Percentiles rank a stretch among this genome's conserved stretches.
Conservation (phyloP, 805 yeast species). For the Candida loeiensis region DNA sequence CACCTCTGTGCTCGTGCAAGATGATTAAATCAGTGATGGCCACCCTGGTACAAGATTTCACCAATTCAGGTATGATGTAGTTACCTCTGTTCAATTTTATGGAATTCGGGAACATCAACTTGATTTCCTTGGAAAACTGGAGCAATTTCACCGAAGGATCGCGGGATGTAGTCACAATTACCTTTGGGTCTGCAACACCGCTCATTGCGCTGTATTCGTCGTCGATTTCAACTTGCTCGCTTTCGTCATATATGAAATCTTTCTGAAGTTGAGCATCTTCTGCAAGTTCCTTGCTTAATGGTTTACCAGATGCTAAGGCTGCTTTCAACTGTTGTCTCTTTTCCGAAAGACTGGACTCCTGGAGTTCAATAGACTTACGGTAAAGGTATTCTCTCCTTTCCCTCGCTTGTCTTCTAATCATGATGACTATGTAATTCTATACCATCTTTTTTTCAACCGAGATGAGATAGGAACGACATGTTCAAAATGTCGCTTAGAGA, state of each 20-base stretch:
- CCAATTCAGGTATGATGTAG: conserved; percentile 78
- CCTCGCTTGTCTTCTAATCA: conserved; percentile 91
- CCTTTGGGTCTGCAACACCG: conserved; percentile 86
- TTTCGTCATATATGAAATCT: conserved; percentile 84
- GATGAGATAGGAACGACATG: conserved; percentile 8
- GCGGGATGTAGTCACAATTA: conserved; percentile 90
- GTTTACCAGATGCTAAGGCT: conserved; percentile 88
- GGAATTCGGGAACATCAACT: conserved; percentile 84
- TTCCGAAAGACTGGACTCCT: conserved; percentile 80
- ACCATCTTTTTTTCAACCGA: conserved; percentile 6
- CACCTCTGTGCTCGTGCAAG: conserved; percentile 96
- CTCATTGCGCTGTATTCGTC: conserved; percentile 88
- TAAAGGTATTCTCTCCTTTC: conserved; percentile 93
- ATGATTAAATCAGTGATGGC: conserved; percentile 82
- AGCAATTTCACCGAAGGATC: conserved; percentile 81
- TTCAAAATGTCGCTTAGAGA: conserved; percentile 1
- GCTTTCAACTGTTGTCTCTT: conserved; percentile 83
- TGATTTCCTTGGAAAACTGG: conserved; percentile 91
- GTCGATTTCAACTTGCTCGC: conserved; percentile 65
- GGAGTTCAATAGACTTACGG: conserved; percentile 82
- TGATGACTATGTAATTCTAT: conserved; percentile 14
- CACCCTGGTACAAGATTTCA: conserved; percentile 75
- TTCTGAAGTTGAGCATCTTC: conserved; percentile 80
- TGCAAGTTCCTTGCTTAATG: conserved; percentile 83
- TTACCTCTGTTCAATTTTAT: conserved; percentile 92